These are phyloP conservation scores for Euphorbia schlechtendalii DNA, from an alignment of 441 rosid species.

Conservation along the genomic window DNA sequence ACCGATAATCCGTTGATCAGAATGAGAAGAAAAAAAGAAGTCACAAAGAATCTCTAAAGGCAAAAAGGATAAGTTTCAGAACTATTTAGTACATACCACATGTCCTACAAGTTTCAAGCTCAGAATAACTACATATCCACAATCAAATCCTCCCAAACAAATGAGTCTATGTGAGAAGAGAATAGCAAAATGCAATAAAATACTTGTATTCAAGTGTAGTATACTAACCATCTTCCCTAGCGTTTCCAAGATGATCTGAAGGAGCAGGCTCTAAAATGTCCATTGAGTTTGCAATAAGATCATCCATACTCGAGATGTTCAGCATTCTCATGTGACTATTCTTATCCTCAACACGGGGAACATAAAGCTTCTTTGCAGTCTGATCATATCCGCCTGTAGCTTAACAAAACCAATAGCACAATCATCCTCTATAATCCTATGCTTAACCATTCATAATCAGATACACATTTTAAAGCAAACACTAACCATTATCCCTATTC, in stretches of 20 bases:
- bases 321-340: conserved; percentile 86
- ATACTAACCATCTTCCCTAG: conserved; percentile 72
- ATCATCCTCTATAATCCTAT: neutral
- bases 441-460: neutral
- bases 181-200: neutral
- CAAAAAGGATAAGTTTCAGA: neutral
- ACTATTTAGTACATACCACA: neutral
- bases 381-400: conserved; percentile 1
- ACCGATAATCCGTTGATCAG: neutral
- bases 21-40: neutral
- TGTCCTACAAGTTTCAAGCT: neutral
- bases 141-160: neutral
- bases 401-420: neutral
- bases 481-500: conserved; percentile 27
- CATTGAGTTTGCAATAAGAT: conserved; percentile 83
- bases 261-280: conserved; percentile 86
- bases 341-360: conserved; percentile 89
- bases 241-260: conserved; percentile 54
- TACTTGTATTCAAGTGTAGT: neutral
- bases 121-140: neutral
- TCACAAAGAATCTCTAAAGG: neutral
- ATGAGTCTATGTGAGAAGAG: neutral
- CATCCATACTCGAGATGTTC: conserved; percentile 60
- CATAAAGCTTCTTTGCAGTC: conserved; percentile 55
- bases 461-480: neutral